Base-by-base conservation (phyloP, 2,329 filamentous ascomycete genomes). In the Colletotrichum paranaense region DNA sequence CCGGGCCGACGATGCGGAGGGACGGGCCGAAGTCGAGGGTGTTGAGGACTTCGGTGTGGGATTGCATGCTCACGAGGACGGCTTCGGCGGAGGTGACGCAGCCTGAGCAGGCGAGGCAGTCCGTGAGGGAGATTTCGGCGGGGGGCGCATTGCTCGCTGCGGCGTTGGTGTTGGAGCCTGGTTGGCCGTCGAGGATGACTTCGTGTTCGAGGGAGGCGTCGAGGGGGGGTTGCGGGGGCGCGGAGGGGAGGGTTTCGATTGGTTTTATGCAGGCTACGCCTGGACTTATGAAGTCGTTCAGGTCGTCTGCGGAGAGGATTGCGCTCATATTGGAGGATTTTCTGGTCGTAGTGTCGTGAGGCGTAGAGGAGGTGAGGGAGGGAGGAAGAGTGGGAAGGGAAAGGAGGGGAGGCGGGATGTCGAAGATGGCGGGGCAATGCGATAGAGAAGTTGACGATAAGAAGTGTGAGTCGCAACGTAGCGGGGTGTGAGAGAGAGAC, bases 231-330 rank as follows among this genome's bases (percentile, higher is more conserved):
- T 80, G 77, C 63, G 85, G 81, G 28, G 89, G 83, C 42, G 89
- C 87, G 62, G 88, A 84, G 2, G 97, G 96, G 16, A 99, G 90
- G 2, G 95, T 97, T 83, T 99, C 97, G 81, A 99, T 89, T 32
- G 97, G 97, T 81, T 99, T 98, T 84, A 99, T 98, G 85, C 97
- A 99, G 75, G 97, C 97, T 80, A 99, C 95, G 75, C 96, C 95
- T 16, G 97, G 97, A 70, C 94, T 97, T 81, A 99, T 99, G 86
- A 99, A 99, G 88, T 99, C 97, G 87, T 99, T 99, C 74, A 99
- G 88, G 82, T 98, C 95, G 86, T 99, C 96, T 79, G 93, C 93
- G 69, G 95, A 98, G 79, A 99, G 93, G 79, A 99, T 99, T 75
- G 97, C 97, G 81, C 95, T 98, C 97, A 99, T 99, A 75, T 82